These are phyloP conservation scores for Phytopythium mirpurense DNA, from an alignment of 352 stramenopile species.

Conservation along the genomic window DNA sequence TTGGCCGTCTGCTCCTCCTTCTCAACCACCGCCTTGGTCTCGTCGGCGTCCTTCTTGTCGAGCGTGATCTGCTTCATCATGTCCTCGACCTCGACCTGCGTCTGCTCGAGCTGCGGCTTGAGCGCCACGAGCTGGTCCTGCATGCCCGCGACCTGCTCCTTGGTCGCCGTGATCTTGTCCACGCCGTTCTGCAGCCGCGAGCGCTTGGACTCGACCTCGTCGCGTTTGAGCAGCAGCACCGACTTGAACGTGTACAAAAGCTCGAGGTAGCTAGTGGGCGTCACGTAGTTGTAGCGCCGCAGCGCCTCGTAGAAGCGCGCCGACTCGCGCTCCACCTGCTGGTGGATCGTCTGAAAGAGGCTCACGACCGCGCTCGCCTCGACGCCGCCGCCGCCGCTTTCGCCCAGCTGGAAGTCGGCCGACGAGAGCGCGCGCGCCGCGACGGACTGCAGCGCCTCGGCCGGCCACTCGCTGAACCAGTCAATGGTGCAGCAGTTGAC, in stretches of 20 bases:
- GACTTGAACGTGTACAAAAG: constrained; percentile 92
- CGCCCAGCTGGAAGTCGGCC: constrained; percentile 56
- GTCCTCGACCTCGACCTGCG: constrained; percentile 89
- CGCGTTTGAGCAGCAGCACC: constrained; percentile 83
- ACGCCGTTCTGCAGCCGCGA: constrained; percentile 88
- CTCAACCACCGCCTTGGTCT: constrained; percentile 88
- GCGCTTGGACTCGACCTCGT: constrained; percentile 84
- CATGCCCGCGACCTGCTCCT: constrained; percentile 90
- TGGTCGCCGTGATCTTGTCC: constrained; percentile 91
- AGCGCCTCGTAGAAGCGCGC: constrained; percentile 86
- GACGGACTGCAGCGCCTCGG: constrained; percentile 79
- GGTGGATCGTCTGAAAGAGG: constrained; percentile 86
- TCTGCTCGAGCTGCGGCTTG: constrained; percentile 90
- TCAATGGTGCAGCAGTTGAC: constrained; percentile 88
- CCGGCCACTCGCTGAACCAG: constrained; percentile 88
- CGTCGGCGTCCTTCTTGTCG: constrained; percentile 89
- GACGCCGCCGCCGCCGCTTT: constrained; percentile 21
- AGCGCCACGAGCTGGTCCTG: constrained; percentile 90
- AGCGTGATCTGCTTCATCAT: constrained; percentile 94
- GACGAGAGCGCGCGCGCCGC: constrained; percentile 43
- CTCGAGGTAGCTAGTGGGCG: constrained; percentile 91
- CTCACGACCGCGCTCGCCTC: constrained; percentile 52
- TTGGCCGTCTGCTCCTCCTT: constrained; percentile 90
- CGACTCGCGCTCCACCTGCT: constrained; percentile 83
- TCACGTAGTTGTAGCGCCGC: constrained; percentile 91